Evolutionary conservation across 805 yeast genomes (phyloP).

Genomic region (Torulaspora franciscae): DNA sequence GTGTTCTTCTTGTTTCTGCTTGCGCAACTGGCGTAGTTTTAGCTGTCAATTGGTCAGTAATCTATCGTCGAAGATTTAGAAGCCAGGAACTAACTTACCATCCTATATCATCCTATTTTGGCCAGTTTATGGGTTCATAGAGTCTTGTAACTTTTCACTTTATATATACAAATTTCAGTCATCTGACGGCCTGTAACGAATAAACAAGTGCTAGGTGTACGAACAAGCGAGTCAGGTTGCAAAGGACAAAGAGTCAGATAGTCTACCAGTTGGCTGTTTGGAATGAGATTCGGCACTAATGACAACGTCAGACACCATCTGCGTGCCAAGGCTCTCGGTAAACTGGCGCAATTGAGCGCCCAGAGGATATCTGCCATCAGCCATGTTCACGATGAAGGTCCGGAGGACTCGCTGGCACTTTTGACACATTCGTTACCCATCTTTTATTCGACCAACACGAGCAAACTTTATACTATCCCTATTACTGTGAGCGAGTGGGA

Average conservation of each 20-base stretch:
- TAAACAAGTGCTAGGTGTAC: too few relatives aligned
- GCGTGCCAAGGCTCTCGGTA: conserved; percentile 27
- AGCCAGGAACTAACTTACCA: background rate
- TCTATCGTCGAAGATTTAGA: background rate
- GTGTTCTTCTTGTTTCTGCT: conserved; percentile 17
- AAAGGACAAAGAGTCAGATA: background rate
- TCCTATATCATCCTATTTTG: background rate
- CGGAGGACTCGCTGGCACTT: conserved; percentile 9
- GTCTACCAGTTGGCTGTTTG: conserved; percentile 1
- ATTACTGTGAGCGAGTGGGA: conserved; percentile 51
- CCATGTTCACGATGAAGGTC: background rate
- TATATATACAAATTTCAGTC: background rate
- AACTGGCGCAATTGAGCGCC: conserved; percentile 19
- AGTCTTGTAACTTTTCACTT: background rate
- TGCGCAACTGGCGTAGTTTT: conserved; percentile 28
- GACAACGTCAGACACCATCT: conserved; percentile 11
- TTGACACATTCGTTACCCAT: conserved; percentile 29
- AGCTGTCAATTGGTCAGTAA: conserved; percentile 14
- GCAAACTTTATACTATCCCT: conserved; percentile 37
- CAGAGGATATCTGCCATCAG: background rate
- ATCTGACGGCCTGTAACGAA: background rate
- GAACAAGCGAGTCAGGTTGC: too few relatives aligned
- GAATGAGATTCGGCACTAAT: conserved; percentile 15
- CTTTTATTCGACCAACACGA: conserved; percentile 24
- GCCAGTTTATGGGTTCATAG: background rate